phyloP scores from a whole-genome alignment of 2,329 filamentous ascomycete species.

The Clathrospora elynae region DNA sequence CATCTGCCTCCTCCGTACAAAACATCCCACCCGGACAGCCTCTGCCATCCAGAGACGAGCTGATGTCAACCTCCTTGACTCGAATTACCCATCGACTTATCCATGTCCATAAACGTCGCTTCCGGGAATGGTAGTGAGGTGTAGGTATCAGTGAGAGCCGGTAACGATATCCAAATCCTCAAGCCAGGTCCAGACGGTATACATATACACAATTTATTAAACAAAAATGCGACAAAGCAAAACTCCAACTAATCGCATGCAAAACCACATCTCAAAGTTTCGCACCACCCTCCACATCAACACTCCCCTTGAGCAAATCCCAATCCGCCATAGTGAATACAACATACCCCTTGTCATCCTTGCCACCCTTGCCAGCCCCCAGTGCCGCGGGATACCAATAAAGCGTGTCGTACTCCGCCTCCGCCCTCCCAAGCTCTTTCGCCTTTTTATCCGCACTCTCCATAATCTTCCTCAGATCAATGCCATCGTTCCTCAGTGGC shows the following conservation, averaged over 20 bases:
- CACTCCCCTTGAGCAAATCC: conserved; percentile 55
- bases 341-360: conserved; percentile 58
- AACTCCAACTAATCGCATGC: background rate
- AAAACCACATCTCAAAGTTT: conserved; percentile 18
- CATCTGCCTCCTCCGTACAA: no score
- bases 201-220: background rate
- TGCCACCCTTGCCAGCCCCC: conserved; percentile 39
- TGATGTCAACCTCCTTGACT: no score
- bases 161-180: no score
- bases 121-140: no score
- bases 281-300: conserved; percentile 14
- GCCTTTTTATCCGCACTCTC: conserved; percentile 47
- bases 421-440: conserved; percentile 43
- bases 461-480: conserved; percentile 60
- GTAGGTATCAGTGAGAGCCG: no score
- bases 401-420: conserved; percentile 52
- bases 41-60: no score
- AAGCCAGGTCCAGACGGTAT: background rate
- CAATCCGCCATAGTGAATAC: conserved; percentile 65
- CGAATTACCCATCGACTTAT: no score
- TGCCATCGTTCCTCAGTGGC: conserved; percentile 68
- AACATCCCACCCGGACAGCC: no score
- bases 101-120: no score
- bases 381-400: conserved; percentile 55
- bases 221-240: background rate